Evolutionary conservation across 805 yeast genomes (phyloP), one percentile per base, ranked within the genome.

Genomic region (Metschnikowia kunwiensis): DNA sequence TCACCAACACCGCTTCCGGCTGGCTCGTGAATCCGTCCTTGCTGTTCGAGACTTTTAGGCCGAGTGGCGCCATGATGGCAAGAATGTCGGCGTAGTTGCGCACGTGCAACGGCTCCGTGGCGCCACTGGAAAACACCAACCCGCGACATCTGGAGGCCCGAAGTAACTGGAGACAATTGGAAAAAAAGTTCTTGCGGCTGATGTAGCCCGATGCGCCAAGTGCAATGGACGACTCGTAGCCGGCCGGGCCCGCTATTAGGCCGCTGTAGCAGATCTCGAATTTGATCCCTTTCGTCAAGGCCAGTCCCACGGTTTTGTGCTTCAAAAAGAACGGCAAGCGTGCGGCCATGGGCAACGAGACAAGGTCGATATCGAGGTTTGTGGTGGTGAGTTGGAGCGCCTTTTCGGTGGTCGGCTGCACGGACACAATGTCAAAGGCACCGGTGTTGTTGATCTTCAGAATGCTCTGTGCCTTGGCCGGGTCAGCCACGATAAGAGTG

Each of bases 111-210:
- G 82, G 69, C 19, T 61, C 55, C 3, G 50, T 40, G 0, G 93
- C 86, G 2, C 96, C 97, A 51, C 91, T 78, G 9, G 91, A 77
- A 5, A 87, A 68, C 2, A 93, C 70, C 12, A 93, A 54, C 0
- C 97, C 97, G 27, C 87, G 73, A 12, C 78, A 74, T 47, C 98
- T 70, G 0, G 95, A 75, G 9, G 95, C 86, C 44, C 98, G 64
- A 8, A 87, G 72, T 11, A 93, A 72, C 50, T 85, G 80, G 38
- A 84, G 70, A 2, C 80, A 75, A 55, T 87, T 89, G 22, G 80
- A 70, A 25, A 89, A 78, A 43, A 84, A 78, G 36, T 76, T 77
- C 26, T 80, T 70, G 44, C 91, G 70, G 13, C 70, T 56, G 22
- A 68, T 61, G 13, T 69, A 55, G 21, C 49, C 52, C 22, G 53